Evolutionary conservation across 1,284 basidiomycete genomes (phyloP).

Genomic region (Porodaedalea pini): DNA sequence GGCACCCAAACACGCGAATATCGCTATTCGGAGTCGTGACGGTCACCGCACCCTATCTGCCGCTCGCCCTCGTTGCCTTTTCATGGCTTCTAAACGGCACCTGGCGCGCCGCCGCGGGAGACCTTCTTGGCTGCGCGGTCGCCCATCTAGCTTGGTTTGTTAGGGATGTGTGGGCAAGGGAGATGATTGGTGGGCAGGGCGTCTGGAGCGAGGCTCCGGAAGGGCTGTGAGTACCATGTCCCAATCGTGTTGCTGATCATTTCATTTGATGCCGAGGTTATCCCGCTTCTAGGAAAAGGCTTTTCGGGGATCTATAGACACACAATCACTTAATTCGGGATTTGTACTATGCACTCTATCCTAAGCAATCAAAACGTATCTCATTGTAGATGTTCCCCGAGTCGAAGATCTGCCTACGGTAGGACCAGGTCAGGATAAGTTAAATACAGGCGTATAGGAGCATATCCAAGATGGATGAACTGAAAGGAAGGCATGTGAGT

Average conservation of each 20-base stretch:
- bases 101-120: constrained; percentile 80
- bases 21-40: constrained; percentile 93
- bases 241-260: not conserved
- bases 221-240: constrained; percentile 59
- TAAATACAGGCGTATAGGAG: not conserved
- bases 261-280: constrained; percentile 9
- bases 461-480: not conserved
- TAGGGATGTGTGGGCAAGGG: constrained; percentile 91
- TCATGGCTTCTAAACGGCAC: constrained; percentile 89
- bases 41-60: constrained; percentile 94
- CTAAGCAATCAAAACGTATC: not conserved
- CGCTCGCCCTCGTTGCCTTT: constrained; percentile 84
- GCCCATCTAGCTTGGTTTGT: constrained; percentile 93
- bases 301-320: constrained; percentile 55
- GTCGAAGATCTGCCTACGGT: not conserved
- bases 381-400: not conserved
- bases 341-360: not conserved
- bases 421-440: not conserved
- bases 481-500: not conserved
- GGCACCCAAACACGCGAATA: constrained; percentile 92
- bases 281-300: constrained; percentile 47
- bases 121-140: constrained; percentile 84
- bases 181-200: constrained; percentile 78
- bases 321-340: not conserved
- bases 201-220: constrained; percentile 77